Conservation (phyloP, 495 filamentous ascomycete species). For the Usnea hakonensis region DNA sequence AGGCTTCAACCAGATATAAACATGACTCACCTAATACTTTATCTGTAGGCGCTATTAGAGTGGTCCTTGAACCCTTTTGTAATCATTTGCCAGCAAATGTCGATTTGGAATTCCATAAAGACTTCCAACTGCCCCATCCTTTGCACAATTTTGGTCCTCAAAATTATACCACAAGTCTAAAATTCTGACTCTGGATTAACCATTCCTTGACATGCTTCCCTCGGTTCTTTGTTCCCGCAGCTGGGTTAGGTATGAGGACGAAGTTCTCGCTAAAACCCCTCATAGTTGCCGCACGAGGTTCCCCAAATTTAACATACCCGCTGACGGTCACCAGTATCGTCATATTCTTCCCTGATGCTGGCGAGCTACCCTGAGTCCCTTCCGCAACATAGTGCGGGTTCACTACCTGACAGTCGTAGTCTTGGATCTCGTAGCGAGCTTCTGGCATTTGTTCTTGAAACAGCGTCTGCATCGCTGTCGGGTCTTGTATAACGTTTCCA, state of each 20-base stretch:
- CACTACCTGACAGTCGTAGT: conserved; percentile 65
- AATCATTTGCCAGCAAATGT: background rate
- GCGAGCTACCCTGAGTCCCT: conserved; percentile 32
- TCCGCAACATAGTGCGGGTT: conserved; percentile 51
- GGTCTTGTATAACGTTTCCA: conserved; percentile 51
- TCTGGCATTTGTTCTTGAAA: conserved; percentile 56
- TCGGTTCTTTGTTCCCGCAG: conserved; percentile 41
- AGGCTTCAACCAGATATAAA: background rate
- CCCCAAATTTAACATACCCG: conserved; percentile 57
- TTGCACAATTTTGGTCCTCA: too few species aligned
- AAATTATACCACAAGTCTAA: conserved; percentile 51
- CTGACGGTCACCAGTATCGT: conserved; percentile 61
- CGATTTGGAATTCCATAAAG: background rate
- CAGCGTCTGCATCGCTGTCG: conserved; percentile 49
- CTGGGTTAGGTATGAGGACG: conserved; percentile 67
- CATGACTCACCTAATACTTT: background rate
- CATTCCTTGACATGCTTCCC: conserved; percentile 41
- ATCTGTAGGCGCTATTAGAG: background rate
- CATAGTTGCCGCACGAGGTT: conserved; percentile 43
- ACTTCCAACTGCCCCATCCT: background rate
- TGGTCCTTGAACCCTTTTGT: background rate
- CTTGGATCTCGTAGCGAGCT: conserved; percentile 55
- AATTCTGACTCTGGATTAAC: conserved; percentile 69
- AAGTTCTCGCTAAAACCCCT: conserved; percentile 68
- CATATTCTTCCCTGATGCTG: conserved; percentile 48